Percentiles rank a stretch among this genome's conserved stretches.
Conservation (phyloP, 345 rosid species). For the Ceriops decandra region DNA sequence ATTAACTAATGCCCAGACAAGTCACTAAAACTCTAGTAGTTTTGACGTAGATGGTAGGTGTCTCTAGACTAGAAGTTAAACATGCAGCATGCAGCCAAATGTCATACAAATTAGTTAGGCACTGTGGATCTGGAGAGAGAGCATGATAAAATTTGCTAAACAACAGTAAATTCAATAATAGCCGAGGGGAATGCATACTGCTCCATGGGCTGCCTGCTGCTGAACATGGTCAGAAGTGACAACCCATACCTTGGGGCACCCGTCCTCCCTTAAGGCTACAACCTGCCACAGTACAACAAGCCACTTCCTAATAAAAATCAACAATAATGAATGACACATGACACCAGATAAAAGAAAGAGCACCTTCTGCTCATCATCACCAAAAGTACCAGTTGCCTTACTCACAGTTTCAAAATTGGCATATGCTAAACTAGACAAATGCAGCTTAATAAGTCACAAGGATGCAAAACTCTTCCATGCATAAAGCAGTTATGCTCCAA, state of each 20-base stretch:
- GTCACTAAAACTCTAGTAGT: too few species aligned
- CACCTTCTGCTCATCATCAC: background rate
- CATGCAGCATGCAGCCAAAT: too few species aligned
- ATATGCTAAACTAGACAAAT: background rate
- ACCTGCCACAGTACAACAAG: slow-evolving; percentile 45
- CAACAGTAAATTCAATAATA: background rate
- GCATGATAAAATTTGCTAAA: too few species aligned
- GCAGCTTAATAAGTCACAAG: background rate
- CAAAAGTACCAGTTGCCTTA: background rate
- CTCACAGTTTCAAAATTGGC: background rate
- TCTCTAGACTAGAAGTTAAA: too few species aligned
- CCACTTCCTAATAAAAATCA: slow-evolving; percentile 15
- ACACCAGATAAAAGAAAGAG: slow-evolving; percentile 2
- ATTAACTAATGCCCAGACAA: too few species aligned
- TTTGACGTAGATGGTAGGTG: too few species aligned
- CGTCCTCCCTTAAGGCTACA: slow-evolving; percentile 76
- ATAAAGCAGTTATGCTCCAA: too few species aligned
- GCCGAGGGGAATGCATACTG: slow-evolving; percentile 43
- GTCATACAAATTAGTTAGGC: too few species aligned
- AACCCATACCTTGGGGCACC: slow-evolving; percentile 95
- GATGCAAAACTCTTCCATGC: too few species aligned
- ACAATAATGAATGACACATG: background rate
- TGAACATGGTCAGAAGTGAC: slow-evolving; percentile 81
- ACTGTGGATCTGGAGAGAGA: too few species aligned
- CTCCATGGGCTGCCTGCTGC: slow-evolving; percentile 91